These are phyloP conservation scores for Bathelium albidoporum DNA, from an alignment of 495 filamentous ascomycete species.

Conservation along the genomic window DNA sequence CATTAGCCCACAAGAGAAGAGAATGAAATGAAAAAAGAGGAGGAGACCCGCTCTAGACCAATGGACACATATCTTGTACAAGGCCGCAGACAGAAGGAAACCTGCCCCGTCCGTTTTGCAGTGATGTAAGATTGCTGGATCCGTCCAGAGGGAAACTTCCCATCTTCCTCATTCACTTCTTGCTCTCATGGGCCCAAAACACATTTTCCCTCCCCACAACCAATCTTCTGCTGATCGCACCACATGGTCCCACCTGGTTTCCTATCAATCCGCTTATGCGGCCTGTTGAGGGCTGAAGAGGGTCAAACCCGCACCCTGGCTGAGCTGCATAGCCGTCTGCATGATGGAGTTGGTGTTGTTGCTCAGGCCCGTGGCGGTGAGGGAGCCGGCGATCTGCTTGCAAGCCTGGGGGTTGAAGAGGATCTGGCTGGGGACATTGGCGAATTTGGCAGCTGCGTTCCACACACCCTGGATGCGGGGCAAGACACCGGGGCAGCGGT, in stretches of 20 bases:
- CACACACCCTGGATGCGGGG: background rate
- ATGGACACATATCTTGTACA: background rate
- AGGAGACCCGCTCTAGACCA: background rate
- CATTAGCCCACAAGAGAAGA: background rate
- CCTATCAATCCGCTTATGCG: background rate
- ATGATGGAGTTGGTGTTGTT: slow-evolving; percentile 3
- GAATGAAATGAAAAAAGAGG: background rate
- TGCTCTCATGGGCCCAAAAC: background rate
- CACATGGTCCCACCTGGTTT: background rate
- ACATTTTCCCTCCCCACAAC: background rate
- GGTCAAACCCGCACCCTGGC: background rate
- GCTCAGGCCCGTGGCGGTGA: background rate
- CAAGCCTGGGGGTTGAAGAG: slow-evolving; percentile 4
- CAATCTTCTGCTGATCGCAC: background rate
- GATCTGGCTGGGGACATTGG: slow-evolving; percentile 4
- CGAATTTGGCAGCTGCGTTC: slow-evolving; percentile 1
- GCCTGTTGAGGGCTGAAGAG: background rate
- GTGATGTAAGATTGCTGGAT: background rate
- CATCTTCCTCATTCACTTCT: background rate
- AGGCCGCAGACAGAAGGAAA: slow-evolving; percentile 5
- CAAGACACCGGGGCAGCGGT: background rate
- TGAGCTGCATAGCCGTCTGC: background rate
- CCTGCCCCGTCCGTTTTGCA: slow-evolving; percentile 3
- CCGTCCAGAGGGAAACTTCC: background rate
- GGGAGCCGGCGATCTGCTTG: background rate